phyloP scores from a whole-genome alignment of 2,329 filamentous ascomycete genomes.

The Sporothrix euskadiensis region DNA sequence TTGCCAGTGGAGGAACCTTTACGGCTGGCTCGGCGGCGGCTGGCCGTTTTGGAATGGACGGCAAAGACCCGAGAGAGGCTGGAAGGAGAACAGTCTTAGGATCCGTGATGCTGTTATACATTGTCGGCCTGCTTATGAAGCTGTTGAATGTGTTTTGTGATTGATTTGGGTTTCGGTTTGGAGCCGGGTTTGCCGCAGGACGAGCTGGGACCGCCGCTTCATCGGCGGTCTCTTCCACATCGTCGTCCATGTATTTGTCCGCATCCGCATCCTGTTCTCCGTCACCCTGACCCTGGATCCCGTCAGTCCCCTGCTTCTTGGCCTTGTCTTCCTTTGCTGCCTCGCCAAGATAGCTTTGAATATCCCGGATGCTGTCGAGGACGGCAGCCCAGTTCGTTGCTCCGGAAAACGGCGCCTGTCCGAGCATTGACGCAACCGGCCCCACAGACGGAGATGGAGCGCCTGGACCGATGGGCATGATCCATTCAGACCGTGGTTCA shows the following conservation, averaged over 20 bases:
- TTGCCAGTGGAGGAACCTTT: not conserved
- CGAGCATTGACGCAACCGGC: conserved; percentile 24
- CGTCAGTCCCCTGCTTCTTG: conserved; percentile 21
- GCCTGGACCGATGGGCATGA: not conserved
- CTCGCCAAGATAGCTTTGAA: conserved; percentile 42
- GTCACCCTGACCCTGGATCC: conserved; percentile 21
- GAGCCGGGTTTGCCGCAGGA: not conserved
- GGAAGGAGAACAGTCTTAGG: conserved; percentile 12
- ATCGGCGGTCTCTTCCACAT: not conserved
- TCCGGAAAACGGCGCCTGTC: conserved; percentile 39
- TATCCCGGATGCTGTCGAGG: conserved; percentile 47
- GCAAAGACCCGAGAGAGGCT: not conserved
- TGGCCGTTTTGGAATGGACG: not conserved
- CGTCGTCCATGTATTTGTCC: conserved; percentile 13
- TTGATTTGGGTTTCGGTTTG: not conserved
- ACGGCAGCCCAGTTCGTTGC: conserved; percentile 47
- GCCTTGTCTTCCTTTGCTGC: not conserved
- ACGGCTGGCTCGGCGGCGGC: not conserved
- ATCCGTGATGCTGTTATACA: not conserved
- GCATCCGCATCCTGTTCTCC: not conserved
- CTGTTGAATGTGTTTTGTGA: not conserved
- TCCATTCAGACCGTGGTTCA: not conserved
- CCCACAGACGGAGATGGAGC: not conserved
- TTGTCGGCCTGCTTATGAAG: not conserved
- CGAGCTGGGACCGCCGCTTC: not conserved